Base-by-base conservation (phyloP, 805 yeast genomes). In the Myxozyma nipponensis region DNA sequence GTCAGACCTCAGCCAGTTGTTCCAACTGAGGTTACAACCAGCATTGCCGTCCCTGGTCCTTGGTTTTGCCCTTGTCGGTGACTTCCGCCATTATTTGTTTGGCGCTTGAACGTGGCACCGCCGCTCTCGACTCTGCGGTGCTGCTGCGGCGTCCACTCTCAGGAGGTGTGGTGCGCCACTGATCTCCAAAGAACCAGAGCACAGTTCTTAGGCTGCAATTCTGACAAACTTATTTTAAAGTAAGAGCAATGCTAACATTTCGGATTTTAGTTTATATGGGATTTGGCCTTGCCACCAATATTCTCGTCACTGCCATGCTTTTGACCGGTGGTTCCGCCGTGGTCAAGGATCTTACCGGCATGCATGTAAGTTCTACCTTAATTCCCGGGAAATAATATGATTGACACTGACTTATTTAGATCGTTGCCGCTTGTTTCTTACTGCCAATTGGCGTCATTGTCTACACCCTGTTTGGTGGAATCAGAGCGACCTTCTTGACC, bases 271-370 rank as follows among this genome's bases (percentile, higher is more conserved):
- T 57, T 32, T 60, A 42, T 44, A 30, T 60, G 48, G 79, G 82
- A 4, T 85, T 86, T 71, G 96, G 93, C 1, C 70, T 87, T 47
- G 90, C 90, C 4, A 87, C 96, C 32, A 90, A 90, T 65, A 80
- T 90, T 54, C 74, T 90, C 54, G 97, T 90, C 51, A 87, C 95
- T 26, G 95, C 95, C 2, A 88, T 88, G 96, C 75, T 90, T 39
- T 72, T 90, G 46, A 83, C 95, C 3, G 96, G 96, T 54, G 96
- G 95, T 30, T 81, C 95, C 40, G 93, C 95, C 0, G 85, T 87
- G 4, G 82, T 89, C 48, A 75, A 70, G 56, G 84, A 83, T 61
- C 73, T 90, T 56, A 88, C 96, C 1, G 96, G 96, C 1, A 82
- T 83, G 82, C 73, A 84, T 66, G 32, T 28, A 13, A 28, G 32